Evolutionary conservation across 495 filamentous ascomycete genomes (phyloP).

Genomic region (Penicillium cinerascens): DNA sequence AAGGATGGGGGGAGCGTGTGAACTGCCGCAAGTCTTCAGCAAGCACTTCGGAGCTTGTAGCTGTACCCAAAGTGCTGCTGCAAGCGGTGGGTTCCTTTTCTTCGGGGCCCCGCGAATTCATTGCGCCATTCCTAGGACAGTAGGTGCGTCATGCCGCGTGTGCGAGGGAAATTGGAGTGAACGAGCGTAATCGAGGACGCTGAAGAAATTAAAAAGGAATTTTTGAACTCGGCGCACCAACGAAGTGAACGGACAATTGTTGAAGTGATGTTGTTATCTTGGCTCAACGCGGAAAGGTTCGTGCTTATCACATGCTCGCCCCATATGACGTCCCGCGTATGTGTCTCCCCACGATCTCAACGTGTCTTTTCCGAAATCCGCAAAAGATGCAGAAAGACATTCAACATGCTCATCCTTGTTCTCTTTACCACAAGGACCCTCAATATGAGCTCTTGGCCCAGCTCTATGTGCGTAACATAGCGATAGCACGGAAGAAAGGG

Average conservation of each 20-base stretch:
- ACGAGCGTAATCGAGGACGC: background rate
- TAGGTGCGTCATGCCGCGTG: conserved; percentile 33
- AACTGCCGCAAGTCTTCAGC: conserved; percentile 45
- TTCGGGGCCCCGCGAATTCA: conserved; percentile 38
- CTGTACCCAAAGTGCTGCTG: conserved; percentile 16
- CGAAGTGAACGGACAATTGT: background rate
- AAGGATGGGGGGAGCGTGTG: conserved; percentile 76
- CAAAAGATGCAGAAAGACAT: too few relatives aligned
- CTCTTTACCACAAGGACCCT: too few relatives aligned
- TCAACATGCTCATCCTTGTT: too few relatives aligned
- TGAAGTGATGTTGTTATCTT: conserved; percentile 27
- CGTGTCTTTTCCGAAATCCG: too few relatives aligned
- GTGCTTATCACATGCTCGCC: conserved; percentile 32
- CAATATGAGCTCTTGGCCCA: too few relatives aligned
- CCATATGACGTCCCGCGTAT: background rate
- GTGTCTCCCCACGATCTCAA: background rate
- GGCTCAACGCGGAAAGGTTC: conserved; percentile 25
- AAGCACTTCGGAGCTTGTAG: conserved; percentile 17
- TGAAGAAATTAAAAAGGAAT: background rate
- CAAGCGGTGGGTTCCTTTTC: conserved; percentile 30
- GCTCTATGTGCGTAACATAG: too few relatives aligned
- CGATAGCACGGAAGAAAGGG: too few relatives aligned
- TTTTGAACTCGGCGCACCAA: background rate
- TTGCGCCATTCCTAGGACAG: conserved; percentile 38
- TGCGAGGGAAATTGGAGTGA: background rate